Conservation (phyloP, 805 yeast genomes). For the Ogataea paradorogensis region DNA sequence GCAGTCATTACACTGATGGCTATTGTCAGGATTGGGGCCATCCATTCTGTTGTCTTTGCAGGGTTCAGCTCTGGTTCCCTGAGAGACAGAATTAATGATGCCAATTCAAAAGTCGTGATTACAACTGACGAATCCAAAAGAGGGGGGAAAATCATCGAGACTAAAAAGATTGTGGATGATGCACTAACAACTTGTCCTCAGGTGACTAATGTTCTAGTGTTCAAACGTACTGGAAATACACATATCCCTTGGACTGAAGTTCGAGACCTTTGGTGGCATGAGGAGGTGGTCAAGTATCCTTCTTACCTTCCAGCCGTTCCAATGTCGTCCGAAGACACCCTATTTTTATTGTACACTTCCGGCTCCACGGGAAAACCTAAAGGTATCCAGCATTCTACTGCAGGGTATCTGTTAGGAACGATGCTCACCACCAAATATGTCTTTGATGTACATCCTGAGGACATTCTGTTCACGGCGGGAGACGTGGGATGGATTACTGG, state of each 20-base stretch:
- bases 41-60: conserved; percentile 83
- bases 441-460: conserved; percentile 74
- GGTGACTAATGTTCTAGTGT: conserved; percentile 68
- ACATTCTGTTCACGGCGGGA: conserved; percentile 79
- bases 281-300: conserved; percentile 61
- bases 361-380: conserved; percentile 90
- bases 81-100: conserved; percentile 69
- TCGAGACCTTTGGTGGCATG: conserved; percentile 78
- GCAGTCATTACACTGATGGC: conserved; percentile 76
- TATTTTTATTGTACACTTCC: conserved; percentile 77
- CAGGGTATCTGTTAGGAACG: conserved; percentile 75
- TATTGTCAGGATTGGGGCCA: conserved; percentile 75
- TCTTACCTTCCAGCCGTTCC: conserved; percentile 73
- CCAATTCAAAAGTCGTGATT: conserved; percentile 66
- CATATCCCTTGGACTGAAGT: conserved; percentile 47
- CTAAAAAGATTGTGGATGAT: conserved; percentile 80
- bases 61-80: conserved; percentile 76
- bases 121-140: conserved; percentile 81
- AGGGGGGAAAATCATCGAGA: conserved; percentile 79
- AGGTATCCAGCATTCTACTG: conserved; percentile 81
- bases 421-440: conserved; percentile 69
- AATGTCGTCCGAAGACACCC: conserved; percentile 76
- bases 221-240: conserved; percentile 66
- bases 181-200: conserved; percentile 65
- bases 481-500: conserved; percentile 94